A percentile compares a stretch with the other conserved stretches of the same genome.
phyloP scores from a whole-genome alignment of 2,329 filamentous ascomycete species.

The Verruconis gallopava region DNA sequence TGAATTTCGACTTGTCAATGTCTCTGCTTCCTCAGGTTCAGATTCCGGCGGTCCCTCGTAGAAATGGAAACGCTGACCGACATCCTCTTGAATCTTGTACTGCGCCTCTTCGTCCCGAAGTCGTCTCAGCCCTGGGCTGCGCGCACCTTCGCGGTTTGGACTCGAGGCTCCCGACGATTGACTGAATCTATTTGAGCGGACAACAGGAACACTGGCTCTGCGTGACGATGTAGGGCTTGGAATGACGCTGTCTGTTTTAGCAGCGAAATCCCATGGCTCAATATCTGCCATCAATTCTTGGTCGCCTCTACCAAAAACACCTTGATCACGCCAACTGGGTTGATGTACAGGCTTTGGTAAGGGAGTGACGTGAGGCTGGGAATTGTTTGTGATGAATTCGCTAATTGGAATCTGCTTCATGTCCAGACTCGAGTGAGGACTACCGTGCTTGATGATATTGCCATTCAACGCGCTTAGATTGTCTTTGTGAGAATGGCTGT shows the following conservation, averaged over 20 bases:
- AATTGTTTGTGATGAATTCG: neutral
- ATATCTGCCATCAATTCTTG: slow-evolving; percentile 5
- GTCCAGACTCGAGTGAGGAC: slow-evolving; percentile 8
- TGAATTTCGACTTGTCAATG: neutral
- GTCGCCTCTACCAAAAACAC: slow-evolving; percentile 9
- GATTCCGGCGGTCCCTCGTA: slow-evolving; percentile 3
- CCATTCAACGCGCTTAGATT: neutral
- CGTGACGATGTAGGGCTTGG: neutral
- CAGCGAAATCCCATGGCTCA: slow-evolving; percentile 5
- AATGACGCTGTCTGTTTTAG: neutral
- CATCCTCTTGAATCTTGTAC: slow-evolving; percentile 7
- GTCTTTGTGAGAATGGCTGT: neutral
- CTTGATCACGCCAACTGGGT: slow-evolving; percentile 10
- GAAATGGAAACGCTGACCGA: slow-evolving; percentile 1
- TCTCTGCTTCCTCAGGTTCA: neutral
- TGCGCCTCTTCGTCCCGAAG: slow-evolving; percentile 10
- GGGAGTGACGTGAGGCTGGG: neutral
- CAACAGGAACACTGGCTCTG: neutral
- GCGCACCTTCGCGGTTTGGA: neutral
- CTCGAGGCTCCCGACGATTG: neutral
- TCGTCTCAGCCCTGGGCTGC: neutral
- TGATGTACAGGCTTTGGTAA: slow-evolving; percentile 5
- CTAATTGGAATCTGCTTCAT: neutral
- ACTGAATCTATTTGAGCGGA: neutral
- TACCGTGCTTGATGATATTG: slow-evolving; percentile 4